phyloP scores from a whole-genome alignment of 495 filamentous ascomycete species.

The Xylaria venustula region DNA sequence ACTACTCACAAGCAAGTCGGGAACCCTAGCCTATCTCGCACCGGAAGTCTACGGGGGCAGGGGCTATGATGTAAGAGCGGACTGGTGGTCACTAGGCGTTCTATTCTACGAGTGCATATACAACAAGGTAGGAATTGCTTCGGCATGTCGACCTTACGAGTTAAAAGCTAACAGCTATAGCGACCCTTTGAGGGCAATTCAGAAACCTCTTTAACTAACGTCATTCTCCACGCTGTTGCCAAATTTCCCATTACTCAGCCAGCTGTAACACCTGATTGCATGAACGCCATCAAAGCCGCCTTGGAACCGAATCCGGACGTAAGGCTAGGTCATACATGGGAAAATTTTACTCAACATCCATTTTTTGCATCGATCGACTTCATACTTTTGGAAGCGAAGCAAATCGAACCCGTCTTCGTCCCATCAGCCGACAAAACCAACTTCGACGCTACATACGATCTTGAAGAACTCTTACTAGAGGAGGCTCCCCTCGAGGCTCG shows the following conservation, averaged over 20 bases:
- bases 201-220: slow-evolving; percentile 72
- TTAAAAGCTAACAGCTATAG: slow-evolving; percentile 39
- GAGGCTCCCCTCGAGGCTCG: slow-evolving; percentile 93
- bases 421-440: slow-evolving; percentile 98
- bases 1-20: slow-evolving; percentile 88
- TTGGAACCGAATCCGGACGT: slow-evolving; percentile 76
- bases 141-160: not conserved
- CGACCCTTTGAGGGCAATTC: slow-evolving; percentile 88
- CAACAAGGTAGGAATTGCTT: slow-evolving; percentile 72
- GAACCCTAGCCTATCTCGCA: slow-evolving; percentile 91
- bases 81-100: slow-evolving; percentile 98
- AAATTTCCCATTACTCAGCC: slow-evolving; percentile 88
- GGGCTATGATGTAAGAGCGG: slow-evolving; percentile 83
- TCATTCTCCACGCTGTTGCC: slow-evolving; percentile 79
- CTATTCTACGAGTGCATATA: slow-evolving; percentile 99
- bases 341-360: slow-evolving; percentile 77
- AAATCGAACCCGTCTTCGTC: slow-evolving; percentile 85
- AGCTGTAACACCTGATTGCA: slow-evolving; percentile 78
- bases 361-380: slow-evolving; percentile 92
- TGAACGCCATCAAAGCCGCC: slow-evolving; percentile 79
- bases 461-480: slow-evolving; percentile 91
- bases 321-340: slow-evolving; percentile 78
- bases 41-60: slow-evolving; percentile 90
- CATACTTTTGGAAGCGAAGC: slow-evolving; percentile 77
- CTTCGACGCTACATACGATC: slow-evolving; percentile 96